phyloP scores from a whole-genome alignment of 495 filamentous ascomycete genomes.

The Amphirosellinia nigrospora region DNA sequence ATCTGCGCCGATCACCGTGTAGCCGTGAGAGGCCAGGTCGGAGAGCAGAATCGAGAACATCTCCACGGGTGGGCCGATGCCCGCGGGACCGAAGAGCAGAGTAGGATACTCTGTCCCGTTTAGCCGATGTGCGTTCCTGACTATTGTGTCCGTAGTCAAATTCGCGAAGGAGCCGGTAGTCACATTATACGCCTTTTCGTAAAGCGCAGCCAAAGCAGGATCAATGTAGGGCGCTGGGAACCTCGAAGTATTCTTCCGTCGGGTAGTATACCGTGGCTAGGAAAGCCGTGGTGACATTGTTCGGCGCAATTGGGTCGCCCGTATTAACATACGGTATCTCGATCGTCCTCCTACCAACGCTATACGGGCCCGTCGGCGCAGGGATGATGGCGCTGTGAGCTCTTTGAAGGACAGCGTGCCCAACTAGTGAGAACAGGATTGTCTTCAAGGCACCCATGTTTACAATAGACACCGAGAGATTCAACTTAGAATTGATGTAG shows the following conservation, averaged over 20 bases:
- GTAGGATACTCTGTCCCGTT: conserved; percentile 12
- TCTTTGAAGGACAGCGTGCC: too few relatives aligned
- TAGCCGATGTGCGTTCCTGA: conserved; percentile 23
- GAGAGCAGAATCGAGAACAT: conserved; percentile 46
- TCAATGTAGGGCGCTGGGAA: conserved; percentile 29
- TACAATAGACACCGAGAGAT: too few relatives aligned
- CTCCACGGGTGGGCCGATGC: conserved; percentile 34
- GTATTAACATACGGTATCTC: conserved; percentile 29
- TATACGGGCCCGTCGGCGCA: conserved; percentile 29
- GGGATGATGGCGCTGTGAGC: conserved; percentile 10
- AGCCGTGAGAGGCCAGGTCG: conserved; percentile 55
- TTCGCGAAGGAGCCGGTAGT: conserved; percentile 25
- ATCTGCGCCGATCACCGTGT: conserved; percentile 55
- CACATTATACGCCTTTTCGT: conserved; percentile 30
- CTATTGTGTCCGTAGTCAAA: conserved; percentile 28
- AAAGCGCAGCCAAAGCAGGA: conserved; percentile 28
- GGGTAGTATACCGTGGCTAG: conserved; percentile 37
- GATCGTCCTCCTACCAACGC: conserved; percentile 26
- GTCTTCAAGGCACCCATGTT: too few relatives aligned
- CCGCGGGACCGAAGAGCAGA: conserved; percentile 36
- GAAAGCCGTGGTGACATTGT: conserved; percentile 37
- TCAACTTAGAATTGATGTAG: too few relatives aligned
- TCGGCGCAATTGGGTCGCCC: conserved; percentile 33
- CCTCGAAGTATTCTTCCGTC: conserved; percentile 28
- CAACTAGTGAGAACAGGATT: too few relatives aligned